Conservation (phyloP, 192 early-diverging fungal species). For the Funneliformis mosseae region DNA sequence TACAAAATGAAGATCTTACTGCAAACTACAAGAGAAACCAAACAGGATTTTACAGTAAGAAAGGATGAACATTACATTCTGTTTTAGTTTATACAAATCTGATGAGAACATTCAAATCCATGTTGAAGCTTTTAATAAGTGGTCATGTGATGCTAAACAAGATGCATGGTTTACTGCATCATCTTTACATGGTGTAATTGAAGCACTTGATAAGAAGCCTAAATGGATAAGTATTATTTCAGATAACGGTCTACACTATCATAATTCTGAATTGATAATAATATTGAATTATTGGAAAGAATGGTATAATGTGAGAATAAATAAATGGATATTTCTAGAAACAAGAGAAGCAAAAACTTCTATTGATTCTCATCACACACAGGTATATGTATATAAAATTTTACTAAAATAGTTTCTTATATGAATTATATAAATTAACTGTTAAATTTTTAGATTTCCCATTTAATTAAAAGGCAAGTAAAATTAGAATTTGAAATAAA, state of each 20-base stretch:
- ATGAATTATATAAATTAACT: too few relatives aligned
- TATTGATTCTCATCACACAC: neutral
- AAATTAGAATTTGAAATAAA: too few relatives aligned
- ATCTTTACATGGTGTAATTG: neutral
- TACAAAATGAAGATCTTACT: slow-evolving; percentile 9
- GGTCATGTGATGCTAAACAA: neutral
- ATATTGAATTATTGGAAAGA: neutral
- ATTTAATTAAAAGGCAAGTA: too few relatives aligned
- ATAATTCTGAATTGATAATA: neutral
- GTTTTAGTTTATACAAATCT: neutral
- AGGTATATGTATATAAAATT: neutral
- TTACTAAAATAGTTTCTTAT: too few relatives aligned
- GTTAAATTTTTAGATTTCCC: too few relatives aligned
- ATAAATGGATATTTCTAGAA: neutral
- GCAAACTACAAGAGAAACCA: neutral
- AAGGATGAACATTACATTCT: neutral
- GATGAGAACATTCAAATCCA: neutral
- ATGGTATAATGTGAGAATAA: neutral
- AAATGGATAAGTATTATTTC: neutral
- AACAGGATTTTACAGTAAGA: neutral
- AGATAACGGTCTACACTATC: too few relatives aligned
- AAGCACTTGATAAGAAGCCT: neutral
- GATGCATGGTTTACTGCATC: neutral
- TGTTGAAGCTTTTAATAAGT: neutral
- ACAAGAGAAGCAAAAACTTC: neutral